phyloP scores from a whole-genome alignment of 1,284 basidiomycete species.

The Pseudozyma hubeiensis region DNA sequence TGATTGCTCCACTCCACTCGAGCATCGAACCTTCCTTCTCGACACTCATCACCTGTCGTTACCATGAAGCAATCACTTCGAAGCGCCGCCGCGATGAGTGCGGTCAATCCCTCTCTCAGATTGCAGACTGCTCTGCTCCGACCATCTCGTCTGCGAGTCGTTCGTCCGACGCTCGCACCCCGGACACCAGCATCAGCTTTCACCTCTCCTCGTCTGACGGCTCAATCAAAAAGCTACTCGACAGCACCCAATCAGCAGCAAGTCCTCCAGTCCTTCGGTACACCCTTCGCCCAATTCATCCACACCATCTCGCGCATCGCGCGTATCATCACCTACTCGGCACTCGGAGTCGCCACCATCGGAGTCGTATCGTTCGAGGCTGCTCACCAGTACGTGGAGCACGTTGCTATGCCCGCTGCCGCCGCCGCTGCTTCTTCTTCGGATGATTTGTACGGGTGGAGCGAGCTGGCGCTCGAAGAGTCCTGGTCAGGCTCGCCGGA shows the following conservation, averaged over 20 bases:
- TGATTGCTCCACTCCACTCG: not conserved
- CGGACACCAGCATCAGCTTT: not conserved
- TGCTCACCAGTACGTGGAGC: conserved; percentile 65
- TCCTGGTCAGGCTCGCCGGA: conserved; percentile 35
- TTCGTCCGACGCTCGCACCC: not conserved
- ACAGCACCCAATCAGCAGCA: conserved; percentile 51
- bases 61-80: conserved; percentile 22
- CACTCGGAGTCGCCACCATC: conserved; percentile 46
- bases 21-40: not conserved
- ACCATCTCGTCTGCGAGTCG: conserved; percentile 3
- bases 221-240: conserved; percentile 28
- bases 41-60: not conserved
- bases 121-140: conserved; percentile 6
- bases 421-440: conserved; percentile 7
- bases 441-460: conserved; percentile 48
- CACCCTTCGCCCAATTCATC: conserved; percentile 62
- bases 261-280: conserved; percentile 50
- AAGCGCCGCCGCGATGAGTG: not conserved
- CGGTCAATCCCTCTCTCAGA: not conserved
- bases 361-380: conserved; percentile 57
- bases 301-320: conserved; percentile 61
- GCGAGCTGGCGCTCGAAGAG: conserved; percentile 39
- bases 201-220: not conserved
- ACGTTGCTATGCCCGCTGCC: conserved; percentile 50
- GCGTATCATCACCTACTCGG: conserved; percentile 60